Evolutionary conservation across 345 rosid genomes (phyloP), one percentile per base, ranked within the genome.

Genomic region (Euphorbia peplus): DNA sequence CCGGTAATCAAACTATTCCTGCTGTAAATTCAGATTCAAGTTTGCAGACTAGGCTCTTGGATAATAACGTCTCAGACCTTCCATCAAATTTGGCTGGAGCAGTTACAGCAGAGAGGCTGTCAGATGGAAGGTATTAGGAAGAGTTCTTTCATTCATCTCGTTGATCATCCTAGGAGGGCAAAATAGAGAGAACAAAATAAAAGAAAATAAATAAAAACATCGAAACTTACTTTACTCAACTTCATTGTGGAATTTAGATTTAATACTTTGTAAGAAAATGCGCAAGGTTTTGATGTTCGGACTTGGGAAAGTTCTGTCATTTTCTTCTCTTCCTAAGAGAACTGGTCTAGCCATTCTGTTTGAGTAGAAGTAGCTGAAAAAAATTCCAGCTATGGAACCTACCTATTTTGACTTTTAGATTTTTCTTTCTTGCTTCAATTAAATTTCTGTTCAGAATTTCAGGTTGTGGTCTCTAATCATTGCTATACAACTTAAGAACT

Each of bases 41-140:
- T 78, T 84, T 93, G 78, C 91, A 88, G 65, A 87, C 87, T 63
- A 86, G 97, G 75, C 86, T 93, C 68, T 76, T 93, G 77, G 96
- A 91, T 70, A 81, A 78, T 78, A 80, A 59, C 67, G 73, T 63
- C 60, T 79, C 83, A 21, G 82, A 81, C 61, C 75, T 60, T 47
- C 44, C 71, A 64, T 80, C 84, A 48, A 84, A 80, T 77, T 62
- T 67, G 26, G 71, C 82, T 35, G 79, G 71, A 35, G 65, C 57
- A 15, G 78, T 68, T 39, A 25, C 74, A 54, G 68, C 70, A 59
- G 87, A 82, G 72, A 81, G 74, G 39, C 76, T 60, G 46, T 75
- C 76, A 15, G 71, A 79, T 67, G 79, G 81, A 76, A 89, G 98
- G 96, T 88, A 81, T 59, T 50, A 48, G 53, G 41, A 75, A 69